Percentiles rank a stretch among this genome's conserved stretches.
Evolutionary conservation across 495 filamentous ascomycete genomes (phyloP).

Genomic region (Penicillium pulvis): DNA sequence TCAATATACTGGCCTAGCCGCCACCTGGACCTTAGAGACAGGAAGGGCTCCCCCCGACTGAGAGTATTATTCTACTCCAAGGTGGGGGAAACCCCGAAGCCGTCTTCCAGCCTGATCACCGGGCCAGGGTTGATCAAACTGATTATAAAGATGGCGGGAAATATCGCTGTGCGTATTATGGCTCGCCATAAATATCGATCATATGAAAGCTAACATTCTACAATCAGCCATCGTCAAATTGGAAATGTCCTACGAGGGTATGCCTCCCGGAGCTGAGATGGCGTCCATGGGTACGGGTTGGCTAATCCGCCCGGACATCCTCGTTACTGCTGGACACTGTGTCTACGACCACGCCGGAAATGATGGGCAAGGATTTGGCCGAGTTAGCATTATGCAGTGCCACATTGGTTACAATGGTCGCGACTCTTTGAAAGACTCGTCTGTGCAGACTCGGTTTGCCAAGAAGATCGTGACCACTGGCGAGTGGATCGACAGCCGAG

Average conservation of each 20-base stretch:
- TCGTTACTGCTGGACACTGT: slow-evolving; percentile 6
- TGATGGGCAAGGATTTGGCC: slow-evolving; percentile 3
- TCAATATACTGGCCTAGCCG: slow-evolving; percentile 4
- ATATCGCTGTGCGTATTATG: slow-evolving; percentile 3
- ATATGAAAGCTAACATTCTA: neutral
- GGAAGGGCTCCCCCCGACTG: neutral
- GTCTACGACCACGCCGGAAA: slow-evolving; percentile 1
- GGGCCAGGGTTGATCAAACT: neutral
- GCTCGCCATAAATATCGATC: neutral
- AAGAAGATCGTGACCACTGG: slow-evolving; percentile 6
- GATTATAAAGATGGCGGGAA: slow-evolving; percentile 3
- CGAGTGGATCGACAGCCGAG: slow-evolving; percentile 4
- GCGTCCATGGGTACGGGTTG: slow-evolving; percentile 1
- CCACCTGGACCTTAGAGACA: slow-evolving; percentile 2
- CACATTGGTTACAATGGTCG: slow-evolving; percentile 5
- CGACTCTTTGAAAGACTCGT: neutral
- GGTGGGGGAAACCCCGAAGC: neutral
- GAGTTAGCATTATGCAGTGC: neutral
- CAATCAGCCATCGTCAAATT: neutral
- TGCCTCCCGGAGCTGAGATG: neutral
- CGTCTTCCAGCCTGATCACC: neutral
- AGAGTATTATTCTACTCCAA: neutral
- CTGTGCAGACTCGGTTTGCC: slow-evolving; percentile 4
- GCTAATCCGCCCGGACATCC: slow-evolving; percentile 1
- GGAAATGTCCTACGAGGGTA: slow-evolving; percentile 1